Base-by-base conservation (phyloP, 2,329 filamentous ascomycete species). In the Xylaria sp. region DNA sequence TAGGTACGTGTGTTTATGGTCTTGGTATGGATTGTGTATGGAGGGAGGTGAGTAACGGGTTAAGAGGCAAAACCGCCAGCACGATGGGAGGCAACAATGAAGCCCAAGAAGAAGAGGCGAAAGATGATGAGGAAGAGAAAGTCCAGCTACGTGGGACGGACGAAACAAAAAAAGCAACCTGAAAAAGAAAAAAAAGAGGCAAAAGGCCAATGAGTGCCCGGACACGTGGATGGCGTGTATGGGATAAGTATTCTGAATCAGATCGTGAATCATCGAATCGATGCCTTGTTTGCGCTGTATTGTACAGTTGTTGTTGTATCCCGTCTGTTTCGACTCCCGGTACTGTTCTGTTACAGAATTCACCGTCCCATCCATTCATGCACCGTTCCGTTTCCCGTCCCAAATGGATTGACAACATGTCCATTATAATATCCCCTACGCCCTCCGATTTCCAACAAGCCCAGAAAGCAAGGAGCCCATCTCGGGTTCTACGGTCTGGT, bases 401-500 rank as follows among this genome's bases (percentile, higher is more conserved):
- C 16, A 16, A 16, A 16, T 16, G 16, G 16, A 16, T 16, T 16
- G 16, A 30, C 23, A 5, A 30, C 23, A 30, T 5, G 23, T 30
- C 23, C 23, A 3, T 30, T 30, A 30, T 30, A 30, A 30, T 30
- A 30, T 30, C 23, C 23, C 23, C 23, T 42, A 13, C 37, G 37
- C 9, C 2, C 4, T 42, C 37, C 1, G 8, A 9, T 42, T 13
- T 42, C 37, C 37, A 42, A 42, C 37, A 48, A 48, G 7, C 5
- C n/a, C 23, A 30, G 23, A 30, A 48, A 48, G 7, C 6, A 48
- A 48, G 7, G 19, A 48, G 9, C n/a, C 8, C 9, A 34, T 11
- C 5, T 30, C 4, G 23, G 23, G 23, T 30, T 30, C 23, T 30
- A 30, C 23, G 76, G 75, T 76, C 75, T 76, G 75, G 73, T 84